Conservation (phyloP, 2,329 filamentous ascomycete genomes). For the Chalaropsis thielavioides region DNA sequence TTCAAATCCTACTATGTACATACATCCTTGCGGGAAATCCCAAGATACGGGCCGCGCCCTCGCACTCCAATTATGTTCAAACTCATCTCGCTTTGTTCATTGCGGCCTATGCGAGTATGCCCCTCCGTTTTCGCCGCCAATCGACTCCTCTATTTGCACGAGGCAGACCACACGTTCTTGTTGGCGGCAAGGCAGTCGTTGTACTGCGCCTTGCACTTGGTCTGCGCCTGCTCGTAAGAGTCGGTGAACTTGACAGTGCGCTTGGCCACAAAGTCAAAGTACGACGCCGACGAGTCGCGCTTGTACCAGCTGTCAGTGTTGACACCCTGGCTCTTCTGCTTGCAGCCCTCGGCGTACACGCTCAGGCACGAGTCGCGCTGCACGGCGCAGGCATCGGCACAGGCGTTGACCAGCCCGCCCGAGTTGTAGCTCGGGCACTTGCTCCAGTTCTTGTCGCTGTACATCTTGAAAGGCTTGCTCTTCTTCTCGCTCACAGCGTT, state of each 20-base stretch:
- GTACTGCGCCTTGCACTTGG: conserved; percentile 37
- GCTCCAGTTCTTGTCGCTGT: conserved; percentile 30
- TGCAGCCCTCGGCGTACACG: conserved; percentile 37
- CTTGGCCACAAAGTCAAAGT: conserved; percentile 37
- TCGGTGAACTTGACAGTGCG: conserved; percentile 39
- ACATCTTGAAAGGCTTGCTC: conserved; percentile 37
- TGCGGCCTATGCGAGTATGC: neutral
- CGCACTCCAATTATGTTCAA: neutral
- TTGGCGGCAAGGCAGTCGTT: conserved; percentile 34
- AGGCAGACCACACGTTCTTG: conserved; percentile 29
- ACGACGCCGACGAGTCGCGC: conserved; percentile 27
- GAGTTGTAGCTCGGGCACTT: conserved; percentile 32
- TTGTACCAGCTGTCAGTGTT: conserved; percentile 24
- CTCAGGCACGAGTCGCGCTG: conserved; percentile 36
- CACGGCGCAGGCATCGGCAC: conserved; percentile 37
- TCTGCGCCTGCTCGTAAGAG: conserved; percentile 30
- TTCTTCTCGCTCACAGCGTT: conserved; percentile 32
- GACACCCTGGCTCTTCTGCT: conserved; percentile 22
- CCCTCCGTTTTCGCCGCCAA: neutral
- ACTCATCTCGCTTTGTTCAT: neutral
- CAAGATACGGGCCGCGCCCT: neutral
- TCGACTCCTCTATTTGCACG: conserved; percentile 19
- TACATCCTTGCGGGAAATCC: neutral
- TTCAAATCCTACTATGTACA: neutral
- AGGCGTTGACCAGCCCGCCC: conserved; percentile 29